A percentile compares a stretch with the other conserved stretches of the same genome.
These are phyloP conservation scores for Metahyphopichia silvanorum DNA, from an alignment of 805 yeast species.

Conservation along the genomic window DNA sequence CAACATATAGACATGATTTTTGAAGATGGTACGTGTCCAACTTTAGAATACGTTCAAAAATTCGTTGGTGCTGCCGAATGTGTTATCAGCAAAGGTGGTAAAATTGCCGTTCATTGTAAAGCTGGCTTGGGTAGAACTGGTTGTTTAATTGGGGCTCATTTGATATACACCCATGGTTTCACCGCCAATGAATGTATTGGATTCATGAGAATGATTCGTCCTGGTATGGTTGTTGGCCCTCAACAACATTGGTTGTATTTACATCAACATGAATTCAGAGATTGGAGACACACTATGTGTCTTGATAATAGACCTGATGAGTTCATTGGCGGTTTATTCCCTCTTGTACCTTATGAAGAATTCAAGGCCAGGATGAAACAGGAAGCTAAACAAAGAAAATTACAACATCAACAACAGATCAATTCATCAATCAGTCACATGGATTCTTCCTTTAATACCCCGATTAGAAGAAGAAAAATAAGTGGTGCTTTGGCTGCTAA, in stretches of 20 bases:
- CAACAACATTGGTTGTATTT: constrained; percentile 98
- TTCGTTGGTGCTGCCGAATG: constrained; percentile 96
- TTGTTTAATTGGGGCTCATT: constrained; percentile 94
- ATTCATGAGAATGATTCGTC: constrained; percentile 92
- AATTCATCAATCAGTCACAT: constrained; percentile 27
- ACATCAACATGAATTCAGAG: constrained; percentile 93
- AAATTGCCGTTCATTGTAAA: constrained; percentile 98
- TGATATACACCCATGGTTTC: constrained; percentile 93
- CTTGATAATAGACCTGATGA: constrained; percentile 65
- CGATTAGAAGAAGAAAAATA: constrained; percentile 64
- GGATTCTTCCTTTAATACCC: constrained; percentile 62
- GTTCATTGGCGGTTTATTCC: constrained; percentile 62
- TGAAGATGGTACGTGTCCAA: constrained; percentile 98
- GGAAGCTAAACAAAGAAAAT: constrained; percentile 37
- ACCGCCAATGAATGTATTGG: constrained; percentile 97
- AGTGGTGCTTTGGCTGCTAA: constrained; percentile 68
- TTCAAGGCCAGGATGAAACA: constrained; percentile 51
- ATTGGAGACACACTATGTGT: constrained; percentile 92
- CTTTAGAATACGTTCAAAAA: constrained; percentile 86
- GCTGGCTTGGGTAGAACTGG: constrained; percentile 99
- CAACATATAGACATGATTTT: constrained; percentile 94
- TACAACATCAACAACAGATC: constrained; percentile 28
- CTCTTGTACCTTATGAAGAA: constrained; percentile 61
- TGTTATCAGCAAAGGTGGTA: constrained; percentile 79
- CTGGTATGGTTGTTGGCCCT: constrained; percentile 99